phyloP scores from a whole-genome alignment of 129 eudicot species.

The Helichrysum umbraculigerum region DNA sequence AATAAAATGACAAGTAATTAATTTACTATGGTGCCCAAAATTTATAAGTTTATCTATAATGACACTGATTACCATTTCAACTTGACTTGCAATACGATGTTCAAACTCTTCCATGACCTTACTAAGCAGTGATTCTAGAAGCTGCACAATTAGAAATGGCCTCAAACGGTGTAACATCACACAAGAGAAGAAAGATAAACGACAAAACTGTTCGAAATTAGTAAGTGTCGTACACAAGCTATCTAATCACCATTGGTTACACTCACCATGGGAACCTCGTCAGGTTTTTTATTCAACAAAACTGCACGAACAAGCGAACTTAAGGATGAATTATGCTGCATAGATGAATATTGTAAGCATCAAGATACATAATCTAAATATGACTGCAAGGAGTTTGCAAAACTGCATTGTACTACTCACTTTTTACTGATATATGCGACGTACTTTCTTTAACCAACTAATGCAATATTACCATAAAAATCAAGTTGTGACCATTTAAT shows the following conservation, averaged over 20 bases:
- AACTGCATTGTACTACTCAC: not conserved
- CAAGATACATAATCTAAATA: not conserved
- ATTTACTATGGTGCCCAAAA: not conserved
- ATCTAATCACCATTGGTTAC: not conserved
- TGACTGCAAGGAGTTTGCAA: not conserved
- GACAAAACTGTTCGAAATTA: not conserved
- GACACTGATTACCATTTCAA: conserved; percentile 51
- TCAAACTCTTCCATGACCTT: conserved; percentile 96
- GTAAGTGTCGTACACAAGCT: not conserved
- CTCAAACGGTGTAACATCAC: not conserved
- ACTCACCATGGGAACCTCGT: conserved; percentile 91
- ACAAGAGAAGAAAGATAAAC: not conserved
- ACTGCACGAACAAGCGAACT: conserved; percentile 76
- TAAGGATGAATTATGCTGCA: conserved; percentile 79
- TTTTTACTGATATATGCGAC: no score
- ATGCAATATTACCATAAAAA: not conserved
- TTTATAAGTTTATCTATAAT: not conserved
- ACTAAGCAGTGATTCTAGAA: conserved; percentile 75
- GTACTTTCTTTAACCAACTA: not conserved
- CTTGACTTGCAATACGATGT: conserved; percentile 65
- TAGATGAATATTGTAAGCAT: conserved; percentile 24
- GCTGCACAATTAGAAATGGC: conserved; percentile 44
- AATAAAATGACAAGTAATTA: not conserved
- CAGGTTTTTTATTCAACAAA: conserved; percentile 83
- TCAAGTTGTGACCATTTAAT: not conserved